Percentiles rank a stretch among this genome's conserved stretches.
phyloP scores from a whole-genome alignment of 2,329 filamentous ascomycete species.

The Sporothrix mexicana region DNA sequence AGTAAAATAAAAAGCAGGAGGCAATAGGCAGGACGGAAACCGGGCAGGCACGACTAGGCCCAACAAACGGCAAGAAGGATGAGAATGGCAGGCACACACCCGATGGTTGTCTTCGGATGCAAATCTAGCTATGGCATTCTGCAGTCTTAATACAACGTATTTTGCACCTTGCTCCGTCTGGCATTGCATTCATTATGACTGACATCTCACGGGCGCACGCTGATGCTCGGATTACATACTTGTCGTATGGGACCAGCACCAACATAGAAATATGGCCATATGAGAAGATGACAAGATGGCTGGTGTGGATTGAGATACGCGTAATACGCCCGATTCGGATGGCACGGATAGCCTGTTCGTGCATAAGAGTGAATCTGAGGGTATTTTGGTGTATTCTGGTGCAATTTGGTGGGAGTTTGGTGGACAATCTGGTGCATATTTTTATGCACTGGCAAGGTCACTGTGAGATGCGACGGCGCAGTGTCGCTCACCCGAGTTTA shows the following conservation, averaged over 20 bases:
- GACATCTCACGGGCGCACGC: not conserved
- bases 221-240: not conserved
- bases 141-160: not conserved
- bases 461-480: constrained; percentile 3
- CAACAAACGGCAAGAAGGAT: too few relatives aligned
- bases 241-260: too few relatives aligned
- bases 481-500: not conserved
- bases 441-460: constrained; percentile 2
- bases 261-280: not conserved
- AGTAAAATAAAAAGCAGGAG: not conserved
- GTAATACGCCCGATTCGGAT: constrained; percentile 32
- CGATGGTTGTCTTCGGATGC: not conserved
- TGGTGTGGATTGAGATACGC: constrained; percentile 21
- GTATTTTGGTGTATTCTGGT: too few relatives aligned
- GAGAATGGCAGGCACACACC: too few relatives aligned
- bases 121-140: not conserved
- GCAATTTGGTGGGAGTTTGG: too few relatives aligned
- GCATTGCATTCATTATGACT: not conserved
- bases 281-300: not conserved
- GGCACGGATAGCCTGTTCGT: constrained; percentile 6
- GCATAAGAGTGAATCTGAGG: too few relatives aligned
- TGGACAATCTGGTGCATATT: not conserved
- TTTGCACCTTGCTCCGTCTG: not conserved
- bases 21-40: not conserved
- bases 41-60: too few relatives aligned